phyloP scores from a whole-genome alignment of 2,329 filamentous ascomycete species.

The Aspergillus sp. region DNA sequence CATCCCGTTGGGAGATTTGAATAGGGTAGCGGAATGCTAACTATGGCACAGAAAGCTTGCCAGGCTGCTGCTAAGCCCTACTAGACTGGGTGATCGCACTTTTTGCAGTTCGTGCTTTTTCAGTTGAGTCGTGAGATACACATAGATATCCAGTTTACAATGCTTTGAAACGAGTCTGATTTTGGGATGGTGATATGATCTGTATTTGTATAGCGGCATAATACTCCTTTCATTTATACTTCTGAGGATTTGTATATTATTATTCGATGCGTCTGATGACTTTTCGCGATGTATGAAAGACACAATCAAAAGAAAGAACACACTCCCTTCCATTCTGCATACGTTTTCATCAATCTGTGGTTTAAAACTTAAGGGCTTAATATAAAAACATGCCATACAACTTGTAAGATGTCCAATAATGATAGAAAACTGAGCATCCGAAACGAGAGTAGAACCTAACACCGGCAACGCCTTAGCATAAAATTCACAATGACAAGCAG shows the following conservation, averaged over 20 bases:
- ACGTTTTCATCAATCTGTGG: background rate
- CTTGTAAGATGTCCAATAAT: too few species aligned
- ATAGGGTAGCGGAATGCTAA: slow-evolving; percentile 17
- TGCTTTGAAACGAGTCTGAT: background rate
- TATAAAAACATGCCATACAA: too few species aligned
- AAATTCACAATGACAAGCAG: background rate
- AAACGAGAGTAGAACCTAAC: background rate
- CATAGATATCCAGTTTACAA: background rate
- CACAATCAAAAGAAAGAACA: slow-evolving; percentile 5
- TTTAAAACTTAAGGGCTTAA: too few species aligned
- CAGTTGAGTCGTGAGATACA: background rate
- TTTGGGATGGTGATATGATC: background rate
- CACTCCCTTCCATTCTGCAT: slow-evolving; percentile 12
- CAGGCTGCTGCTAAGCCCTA: slow-evolving; percentile 69
- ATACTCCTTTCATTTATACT: slow-evolving; percentile 12
- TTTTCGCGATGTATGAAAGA: slow-evolving; percentile 3
- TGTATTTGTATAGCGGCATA: slow-evolving; percentile 18
- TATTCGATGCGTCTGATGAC: slow-evolving; percentile 2
- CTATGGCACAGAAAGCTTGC: slow-evolving; percentile 61
- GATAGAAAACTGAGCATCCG: too few species aligned
- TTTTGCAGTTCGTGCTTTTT: slow-evolving; percentile 2
- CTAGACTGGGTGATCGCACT: slow-evolving; percentile 36
- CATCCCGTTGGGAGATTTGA: background rate
- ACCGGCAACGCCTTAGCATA: slow-evolving; percentile 1
- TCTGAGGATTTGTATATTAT: slow-evolving; percentile 3